Evolutionary conservation across 768 basidiomycete species (phyloP).

Genomic region (Hemileccinum rubropunctum): DNA sequence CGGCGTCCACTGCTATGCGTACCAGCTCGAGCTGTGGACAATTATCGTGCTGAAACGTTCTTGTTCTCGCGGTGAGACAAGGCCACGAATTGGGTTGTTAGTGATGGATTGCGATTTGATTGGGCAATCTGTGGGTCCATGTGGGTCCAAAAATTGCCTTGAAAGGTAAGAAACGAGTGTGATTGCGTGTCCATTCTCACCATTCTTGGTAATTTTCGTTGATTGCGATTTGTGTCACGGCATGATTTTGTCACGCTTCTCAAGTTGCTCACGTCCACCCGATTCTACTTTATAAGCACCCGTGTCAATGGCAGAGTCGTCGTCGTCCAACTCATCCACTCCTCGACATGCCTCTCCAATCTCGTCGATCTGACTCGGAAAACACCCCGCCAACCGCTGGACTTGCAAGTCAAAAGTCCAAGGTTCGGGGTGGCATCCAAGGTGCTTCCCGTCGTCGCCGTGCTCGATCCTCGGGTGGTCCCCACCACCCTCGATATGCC

Average conservation of each 20-base stretch:
- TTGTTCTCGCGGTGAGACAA: not conserved
- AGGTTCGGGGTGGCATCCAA: conserved; percentile 29
- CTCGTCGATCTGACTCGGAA: conserved; percentile 27
- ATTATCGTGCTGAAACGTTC: not conserved
- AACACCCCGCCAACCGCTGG: conserved; percentile 32
- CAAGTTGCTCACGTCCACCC: conserved; percentile 5
- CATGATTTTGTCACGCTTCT: conserved; percentile 26
- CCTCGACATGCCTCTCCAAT: not conserved
- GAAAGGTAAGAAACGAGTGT: conserved; percentile 9
- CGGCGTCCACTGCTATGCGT: no score
- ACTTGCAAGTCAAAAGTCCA: conserved; percentile 7
- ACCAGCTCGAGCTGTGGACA: conserved; percentile 1
- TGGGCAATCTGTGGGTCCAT: conserved; percentile 17
- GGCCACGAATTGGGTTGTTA: no score
- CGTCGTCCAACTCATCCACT: conserved; percentile 18
- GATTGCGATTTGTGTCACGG: conserved; percentile 34
- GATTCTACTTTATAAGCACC: conserved; percentile 25
- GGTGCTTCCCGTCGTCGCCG: conserved; percentile 40
- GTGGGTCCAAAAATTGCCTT: conserved; percentile 32
- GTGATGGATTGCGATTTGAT: conserved; percentile 26
- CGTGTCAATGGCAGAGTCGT: conserved; percentile 2
- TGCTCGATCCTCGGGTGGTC: conserved; percentile 30
- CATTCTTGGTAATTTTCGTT: conserved; percentile 20
- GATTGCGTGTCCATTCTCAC: conserved; percentile 12
- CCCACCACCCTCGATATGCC: conserved; percentile 32